phyloP scores from a whole-genome alignment of 2,329 filamentous ascomycete species.

The Xylaria multiplex region DNA sequence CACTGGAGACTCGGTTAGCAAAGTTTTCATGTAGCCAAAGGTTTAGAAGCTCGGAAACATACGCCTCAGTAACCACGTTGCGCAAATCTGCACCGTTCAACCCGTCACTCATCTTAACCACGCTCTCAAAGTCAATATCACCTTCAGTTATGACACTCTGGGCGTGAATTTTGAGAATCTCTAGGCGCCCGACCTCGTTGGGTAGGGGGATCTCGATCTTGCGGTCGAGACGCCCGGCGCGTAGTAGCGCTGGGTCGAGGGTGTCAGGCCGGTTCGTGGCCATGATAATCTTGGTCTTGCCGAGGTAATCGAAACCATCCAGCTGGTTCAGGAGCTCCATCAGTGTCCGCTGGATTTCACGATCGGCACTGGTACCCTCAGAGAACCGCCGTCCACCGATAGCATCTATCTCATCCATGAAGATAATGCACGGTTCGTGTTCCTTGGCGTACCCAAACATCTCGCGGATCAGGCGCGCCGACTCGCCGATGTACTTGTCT shows the following conservation, averaged over 20 bases:
- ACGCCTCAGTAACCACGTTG: conserved; percentile 99
- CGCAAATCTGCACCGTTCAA: conserved; percentile 97
- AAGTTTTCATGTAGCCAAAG: conserved; percentile 36
- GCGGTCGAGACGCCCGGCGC: conserved; percentile 91
- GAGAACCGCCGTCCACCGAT: conserved; percentile 97
- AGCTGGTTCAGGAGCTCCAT: conserved; percentile 99
- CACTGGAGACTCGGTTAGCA: conserved; percentile 62
- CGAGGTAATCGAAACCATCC: conserved; percentile 98
- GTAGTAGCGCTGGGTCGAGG: conserved; percentile 89
- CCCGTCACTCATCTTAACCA: conserved; percentile 99
- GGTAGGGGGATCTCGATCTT: conserved; percentile 98
- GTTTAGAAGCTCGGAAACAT: conserved; percentile 58
- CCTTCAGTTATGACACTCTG: conserved; percentile 87
- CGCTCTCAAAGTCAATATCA: conserved; percentile 97
- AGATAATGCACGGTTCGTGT: conserved; percentile 99
- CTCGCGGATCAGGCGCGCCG: conserved; percentile 93
- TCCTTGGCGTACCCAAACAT: conserved; percentile 99
- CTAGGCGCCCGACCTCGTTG: conserved; percentile 94
- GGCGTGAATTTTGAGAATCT: conserved; percentile 98
- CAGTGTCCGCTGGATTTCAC: conserved; percentile 96
- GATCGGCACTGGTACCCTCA: conserved; percentile 95
- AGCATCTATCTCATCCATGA: conserved; percentile 99
- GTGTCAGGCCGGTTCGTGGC: conserved; percentile 98
- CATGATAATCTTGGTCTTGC: conserved; percentile 99
- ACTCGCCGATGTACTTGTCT: conserved; percentile 99